phyloP scores from a whole-genome alignment of 768 basidiomycete species.

The Clitopilus passeckerianus region DNA sequence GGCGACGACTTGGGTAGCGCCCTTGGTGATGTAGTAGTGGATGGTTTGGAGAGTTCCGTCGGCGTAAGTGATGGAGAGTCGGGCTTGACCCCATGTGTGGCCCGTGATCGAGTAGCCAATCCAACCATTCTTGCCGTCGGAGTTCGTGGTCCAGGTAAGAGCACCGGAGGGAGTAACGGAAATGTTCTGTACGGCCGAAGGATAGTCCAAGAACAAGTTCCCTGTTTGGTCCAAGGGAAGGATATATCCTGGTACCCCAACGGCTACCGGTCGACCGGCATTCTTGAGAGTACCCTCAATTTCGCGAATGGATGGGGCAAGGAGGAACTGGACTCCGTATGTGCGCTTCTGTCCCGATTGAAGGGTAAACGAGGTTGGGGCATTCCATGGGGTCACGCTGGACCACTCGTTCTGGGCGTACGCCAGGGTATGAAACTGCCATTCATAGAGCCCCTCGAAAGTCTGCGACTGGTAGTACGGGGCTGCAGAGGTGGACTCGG shows the following conservation, averaged over 20 bases:
- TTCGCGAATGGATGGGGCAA: constrained; percentile 42
- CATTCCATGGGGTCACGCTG: constrained; percentile 48
- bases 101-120: constrained; percentile 42
- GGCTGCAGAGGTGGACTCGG: constrained; percentile 37
- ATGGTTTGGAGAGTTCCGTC: constrained; percentile 50
- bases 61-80: constrained; percentile 42
- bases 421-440: constrained; percentile 56
- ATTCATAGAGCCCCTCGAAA: constrained; percentile 55
- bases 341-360: constrained; percentile 43
- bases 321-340: constrained; percentile 47
- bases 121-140: constrained; percentile 39
- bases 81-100: constrained; percentile 41
- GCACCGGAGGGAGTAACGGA: constrained; percentile 41
- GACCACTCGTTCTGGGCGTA: constrained; percentile 55
- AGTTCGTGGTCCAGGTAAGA: constrained; percentile 37
- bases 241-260: constrained; percentile 50
- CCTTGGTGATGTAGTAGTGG: constrained; percentile 46
- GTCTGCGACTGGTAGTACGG: constrained; percentile 56
- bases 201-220: constrained; percentile 46
- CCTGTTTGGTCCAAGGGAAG: constrained; percentile 41
- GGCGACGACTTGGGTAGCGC: constrained; percentile 37
- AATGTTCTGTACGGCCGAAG: constrained; percentile 34
- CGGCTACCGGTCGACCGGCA: constrained; percentile 41
- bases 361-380: constrained; percentile 40
- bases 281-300: constrained; percentile 41